phyloP scores from a whole-genome alignment of 2,329 filamentous ascomycete species.

The Capronia americana region DNA sequence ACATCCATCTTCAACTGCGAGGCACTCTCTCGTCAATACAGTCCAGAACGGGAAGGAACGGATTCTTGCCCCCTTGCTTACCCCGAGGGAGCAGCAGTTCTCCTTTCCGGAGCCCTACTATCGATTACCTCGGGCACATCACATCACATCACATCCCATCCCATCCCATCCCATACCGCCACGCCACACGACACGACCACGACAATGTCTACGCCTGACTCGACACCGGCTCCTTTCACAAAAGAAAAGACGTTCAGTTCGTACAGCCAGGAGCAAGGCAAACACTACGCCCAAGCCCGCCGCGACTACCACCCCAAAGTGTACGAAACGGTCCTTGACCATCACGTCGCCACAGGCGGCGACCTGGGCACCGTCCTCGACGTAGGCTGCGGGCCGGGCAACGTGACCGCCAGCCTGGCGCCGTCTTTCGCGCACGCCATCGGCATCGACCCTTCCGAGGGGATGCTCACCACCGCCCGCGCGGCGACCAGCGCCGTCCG shows the following conservation, averaged over 20 bases:
- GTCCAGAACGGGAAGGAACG: not conserved
- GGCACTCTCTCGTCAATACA: not conserved
- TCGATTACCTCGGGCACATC: no score
- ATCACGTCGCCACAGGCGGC: slow-evolving; percentile 57
- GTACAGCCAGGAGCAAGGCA: slow-evolving; percentile 54
- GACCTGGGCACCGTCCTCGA: slow-evolving; percentile 56
- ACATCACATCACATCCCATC: no score
- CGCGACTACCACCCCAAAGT: slow-evolving; percentile 54
- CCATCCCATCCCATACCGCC: not conserved
- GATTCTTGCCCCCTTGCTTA: not conserved
- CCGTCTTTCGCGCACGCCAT: slow-evolving; percentile 53
- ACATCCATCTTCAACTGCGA: not conserved
- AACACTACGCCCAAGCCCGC: slow-evolving; percentile 53
- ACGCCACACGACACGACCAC: not conserved
- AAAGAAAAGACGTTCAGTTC: slow-evolving; percentile 51
- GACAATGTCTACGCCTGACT: not conserved
- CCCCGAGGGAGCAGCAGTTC: not conserved
- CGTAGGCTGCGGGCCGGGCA: slow-evolving; percentile 64
- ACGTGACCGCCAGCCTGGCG: slow-evolving; percentile 55
- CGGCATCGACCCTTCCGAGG: slow-evolving; percentile 59
- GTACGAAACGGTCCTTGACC: slow-evolving; percentile 54
- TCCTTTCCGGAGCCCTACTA: no score
- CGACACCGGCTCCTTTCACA: slow-evolving; percentile 3
- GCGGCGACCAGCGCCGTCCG: slow-evolving; percentile 49
- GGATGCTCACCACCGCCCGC: slow-evolving; percentile 60